A percentile compares a stretch with the other conserved stretches of the same genome.
Conservation (phyloP, 768 basidiomycete species). For the Leccinum boreale region DNA sequence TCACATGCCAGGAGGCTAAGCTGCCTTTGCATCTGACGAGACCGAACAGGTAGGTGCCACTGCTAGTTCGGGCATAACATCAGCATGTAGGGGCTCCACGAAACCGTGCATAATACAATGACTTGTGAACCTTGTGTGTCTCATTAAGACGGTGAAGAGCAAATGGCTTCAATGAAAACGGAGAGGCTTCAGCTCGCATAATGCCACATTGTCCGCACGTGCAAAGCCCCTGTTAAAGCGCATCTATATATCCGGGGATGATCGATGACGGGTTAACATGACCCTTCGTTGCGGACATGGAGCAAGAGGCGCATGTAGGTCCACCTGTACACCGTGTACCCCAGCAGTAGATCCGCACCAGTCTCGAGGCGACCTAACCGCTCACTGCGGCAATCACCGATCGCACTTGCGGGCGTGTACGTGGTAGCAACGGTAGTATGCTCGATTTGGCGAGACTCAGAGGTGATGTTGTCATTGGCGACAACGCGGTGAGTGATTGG, state of each 20-base stretch:
- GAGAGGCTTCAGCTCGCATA: neutral
- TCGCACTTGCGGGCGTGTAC: neutral
- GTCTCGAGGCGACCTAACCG: neutral
- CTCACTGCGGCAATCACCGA: slow-evolving; percentile 14
- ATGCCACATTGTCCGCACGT: neutral
- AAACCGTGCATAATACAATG: neutral
- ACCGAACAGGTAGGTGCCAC: neutral
- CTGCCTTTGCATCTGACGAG: neutral
- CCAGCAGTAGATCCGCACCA: neutral
- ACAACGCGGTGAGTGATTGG: slow-evolving; percentile 4
- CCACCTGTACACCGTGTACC: neutral
- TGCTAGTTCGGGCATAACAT: neutral
- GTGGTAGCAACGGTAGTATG: neutral
- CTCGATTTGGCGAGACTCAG: neutral
- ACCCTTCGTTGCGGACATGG: slow-evolving; percentile 1
- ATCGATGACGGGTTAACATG: slow-evolving; percentile 2
- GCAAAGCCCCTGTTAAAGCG: neutral
- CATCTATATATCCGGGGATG: slow-evolving; percentile 1
- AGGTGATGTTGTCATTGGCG: slow-evolving; percentile 9
- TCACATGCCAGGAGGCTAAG: slow-evolving; percentile 9
- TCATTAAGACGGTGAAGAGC: slow-evolving; percentile 11
- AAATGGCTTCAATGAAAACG: neutral
- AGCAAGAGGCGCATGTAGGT: neutral
- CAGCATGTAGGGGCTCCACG: neutral
- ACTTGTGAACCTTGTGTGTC: neutral